phyloP scores from a whole-genome alignment of 495 filamentous ascomycete genomes.

The Penicillium crystallinum region DNA sequence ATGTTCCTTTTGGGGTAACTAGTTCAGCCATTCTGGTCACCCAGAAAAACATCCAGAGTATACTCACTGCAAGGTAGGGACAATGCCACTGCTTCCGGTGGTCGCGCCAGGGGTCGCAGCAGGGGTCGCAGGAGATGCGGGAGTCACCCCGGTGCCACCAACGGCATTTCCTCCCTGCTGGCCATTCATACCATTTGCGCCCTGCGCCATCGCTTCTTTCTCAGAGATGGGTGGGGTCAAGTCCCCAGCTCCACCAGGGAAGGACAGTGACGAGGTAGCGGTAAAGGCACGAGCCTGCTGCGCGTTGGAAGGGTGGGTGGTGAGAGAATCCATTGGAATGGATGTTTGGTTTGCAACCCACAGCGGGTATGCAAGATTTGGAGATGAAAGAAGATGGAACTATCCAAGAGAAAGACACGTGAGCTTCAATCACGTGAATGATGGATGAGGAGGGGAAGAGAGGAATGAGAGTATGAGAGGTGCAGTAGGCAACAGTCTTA shows the following conservation, averaged over 20 bases:
- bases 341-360: constrained; percentile 18
- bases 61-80: constrained; percentile 98
- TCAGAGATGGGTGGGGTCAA: constrained; percentile 70
- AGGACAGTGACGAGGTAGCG: constrained; percentile 81
- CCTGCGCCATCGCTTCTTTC: constrained; percentile 51
- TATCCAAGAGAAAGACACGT: neutral
- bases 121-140: constrained; percentile 91
- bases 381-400: constrained; percentile 6
- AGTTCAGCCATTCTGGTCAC: constrained; percentile 44
- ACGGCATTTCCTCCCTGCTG: constrained; percentile 58
- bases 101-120: constrained; percentile 85
- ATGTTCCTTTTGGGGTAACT: constrained; percentile 89
- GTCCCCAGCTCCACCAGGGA: constrained; percentile 76
- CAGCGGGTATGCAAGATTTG: neutral
- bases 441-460: neutral
- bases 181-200: constrained; percentile 48
- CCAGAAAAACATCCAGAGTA: constrained; percentile 49
- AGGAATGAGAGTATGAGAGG: neutral
- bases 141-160: constrained; percentile 81
- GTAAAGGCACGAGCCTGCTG: constrained; percentile 89
- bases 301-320: constrained; percentile 82
- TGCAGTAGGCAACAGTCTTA: neutral
- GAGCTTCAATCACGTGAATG: neutral
- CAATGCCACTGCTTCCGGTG: constrained; percentile 80
- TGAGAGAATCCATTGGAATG: constrained; percentile 75